These are phyloP conservation scores for Breviolum minutum DNA, from an alignment of 73 alveolate genomes.

Conservation along the genomic window DNA sequence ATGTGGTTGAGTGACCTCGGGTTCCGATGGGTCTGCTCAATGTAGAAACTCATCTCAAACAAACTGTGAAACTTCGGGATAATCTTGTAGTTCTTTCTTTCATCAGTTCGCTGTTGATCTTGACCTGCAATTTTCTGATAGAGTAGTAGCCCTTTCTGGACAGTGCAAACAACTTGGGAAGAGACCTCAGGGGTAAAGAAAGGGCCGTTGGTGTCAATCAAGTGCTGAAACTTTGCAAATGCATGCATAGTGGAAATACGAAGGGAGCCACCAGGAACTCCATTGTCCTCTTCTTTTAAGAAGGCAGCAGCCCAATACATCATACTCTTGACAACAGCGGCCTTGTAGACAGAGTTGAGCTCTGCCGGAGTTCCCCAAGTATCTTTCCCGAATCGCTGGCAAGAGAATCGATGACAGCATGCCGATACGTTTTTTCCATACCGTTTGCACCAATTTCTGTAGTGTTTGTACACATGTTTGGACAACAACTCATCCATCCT, in stretches of 20 bases:
- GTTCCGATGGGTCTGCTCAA: not conserved
- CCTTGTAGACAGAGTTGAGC: slow-evolving; percentile 2
- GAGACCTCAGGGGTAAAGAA: not conserved
- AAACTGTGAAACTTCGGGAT: not conserved
- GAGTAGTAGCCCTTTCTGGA: not conserved
- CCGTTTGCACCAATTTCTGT: not conserved
- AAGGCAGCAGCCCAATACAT: slow-evolving; percentile 37
- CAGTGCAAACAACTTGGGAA: not conserved
- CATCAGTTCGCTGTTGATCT: not conserved
- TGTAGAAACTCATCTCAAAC: not conserved
- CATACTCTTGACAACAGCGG: slow-evolving; percentile 36
- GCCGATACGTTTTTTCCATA: not conserved
- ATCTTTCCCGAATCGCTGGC: slow-evolving; percentile 1
- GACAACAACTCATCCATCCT: not conserved
- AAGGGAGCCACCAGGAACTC: not conserved
- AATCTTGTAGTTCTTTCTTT: not conserved
- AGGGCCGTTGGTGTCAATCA: not conserved
- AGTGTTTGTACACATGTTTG: not conserved
- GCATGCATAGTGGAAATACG: not conserved
- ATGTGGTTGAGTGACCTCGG: not conserved
- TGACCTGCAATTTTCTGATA: not conserved
- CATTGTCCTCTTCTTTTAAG: not conserved
- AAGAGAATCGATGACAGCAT: not conserved
- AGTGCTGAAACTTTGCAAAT: not conserved
- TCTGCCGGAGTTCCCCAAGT: not conserved